Base-by-base conservation (phyloP, 805 yeast species). In the Kurtzmaniella cleridarum region DNA sequence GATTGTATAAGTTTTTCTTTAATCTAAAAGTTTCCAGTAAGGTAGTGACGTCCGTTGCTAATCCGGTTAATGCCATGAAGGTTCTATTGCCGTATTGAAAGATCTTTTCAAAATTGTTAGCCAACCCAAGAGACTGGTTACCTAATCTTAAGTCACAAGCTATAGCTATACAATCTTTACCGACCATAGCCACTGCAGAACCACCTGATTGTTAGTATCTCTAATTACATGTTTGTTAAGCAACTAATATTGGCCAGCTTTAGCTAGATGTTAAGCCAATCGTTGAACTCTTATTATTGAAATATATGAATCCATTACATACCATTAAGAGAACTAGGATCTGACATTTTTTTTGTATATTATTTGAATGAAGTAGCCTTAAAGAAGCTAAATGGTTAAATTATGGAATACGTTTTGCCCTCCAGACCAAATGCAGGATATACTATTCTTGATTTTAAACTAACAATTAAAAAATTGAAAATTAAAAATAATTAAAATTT, bases 141-240 rank as follows among this genome's bases (percentile, higher is more conserved):
- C 99, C 99, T 45, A 93, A 71, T 55, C 98, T 81, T 57, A 93
- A 71, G 66, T 93, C 99, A 53, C 93, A 83, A 3, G 97, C 99
- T 54, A 93, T 89, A 24, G 98, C 98, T 40, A 93, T 90, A 72
- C 99, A 93, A 51, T 89, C 97, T 59, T 95, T 90, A 54, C 99
- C 99, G 18, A 83, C 83, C 99, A 93, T 93, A 48, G 98, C 98
- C 27, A 95, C 95, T 38, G 95, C 96, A 47, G 95, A 76, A 66
- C 99, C 98, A 67, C 97, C 88, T 64, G 20, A 16, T 20, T 7
- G 35, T 17, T 28, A 9, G 20, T 34, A 30, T 12, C 18, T 27
- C 11, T 16, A 34, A 20, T 11, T 23, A 20, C 24, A 20, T 20
- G 24, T 20, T 20, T 20, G 24, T 5, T 8, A 20, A 20, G 8